phyloP scores from a whole-genome alignment of 2,329 filamentous ascomycete species.

The Phoma herbarum region DNA sequence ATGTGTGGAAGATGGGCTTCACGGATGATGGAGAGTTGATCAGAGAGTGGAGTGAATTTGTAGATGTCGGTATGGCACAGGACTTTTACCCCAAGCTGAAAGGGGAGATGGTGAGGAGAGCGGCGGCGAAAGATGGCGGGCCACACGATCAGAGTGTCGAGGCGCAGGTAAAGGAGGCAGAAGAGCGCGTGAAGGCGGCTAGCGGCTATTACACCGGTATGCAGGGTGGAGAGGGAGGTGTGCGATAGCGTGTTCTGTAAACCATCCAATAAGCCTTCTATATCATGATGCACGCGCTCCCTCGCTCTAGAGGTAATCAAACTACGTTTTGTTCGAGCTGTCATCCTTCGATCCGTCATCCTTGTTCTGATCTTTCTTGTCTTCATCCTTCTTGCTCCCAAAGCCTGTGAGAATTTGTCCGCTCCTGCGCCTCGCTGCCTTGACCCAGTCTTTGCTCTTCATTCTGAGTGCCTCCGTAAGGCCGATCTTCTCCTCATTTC shows the following conservation, averaged over 20 bases:
- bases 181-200: not conserved
- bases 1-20: slow-evolving; percentile 43
- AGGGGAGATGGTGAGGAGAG: slow-evolving; percentile 25
- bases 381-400: not conserved
- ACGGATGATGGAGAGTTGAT: slow-evolving; percentile 25
- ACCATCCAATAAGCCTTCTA: not conserved
- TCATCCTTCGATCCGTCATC: not conserved
- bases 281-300: not conserved
- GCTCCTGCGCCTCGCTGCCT: not conserved
- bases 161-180: not conserved
- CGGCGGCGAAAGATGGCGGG: not conserved
- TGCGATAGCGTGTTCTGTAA: not conserved
- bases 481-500: slow-evolving; percentile 7
- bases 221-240: not conserved
- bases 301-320: not conserved
- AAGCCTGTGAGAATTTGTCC: not conserved
- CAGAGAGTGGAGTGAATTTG: slow-evolving; percentile 39
- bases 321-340: not conserved
- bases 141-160: not conserved
- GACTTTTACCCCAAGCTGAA: slow-evolving; percentile 43
- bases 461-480: slow-evolving; percentile 2
- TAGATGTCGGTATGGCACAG: slow-evolving; percentile 40
- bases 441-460: not conserved
- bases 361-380: not conserved
- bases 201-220: not conserved